phyloP scores from a whole-genome alignment of 1,284 basidiomycete genomes.

The Schizophyllum commune region DNA sequence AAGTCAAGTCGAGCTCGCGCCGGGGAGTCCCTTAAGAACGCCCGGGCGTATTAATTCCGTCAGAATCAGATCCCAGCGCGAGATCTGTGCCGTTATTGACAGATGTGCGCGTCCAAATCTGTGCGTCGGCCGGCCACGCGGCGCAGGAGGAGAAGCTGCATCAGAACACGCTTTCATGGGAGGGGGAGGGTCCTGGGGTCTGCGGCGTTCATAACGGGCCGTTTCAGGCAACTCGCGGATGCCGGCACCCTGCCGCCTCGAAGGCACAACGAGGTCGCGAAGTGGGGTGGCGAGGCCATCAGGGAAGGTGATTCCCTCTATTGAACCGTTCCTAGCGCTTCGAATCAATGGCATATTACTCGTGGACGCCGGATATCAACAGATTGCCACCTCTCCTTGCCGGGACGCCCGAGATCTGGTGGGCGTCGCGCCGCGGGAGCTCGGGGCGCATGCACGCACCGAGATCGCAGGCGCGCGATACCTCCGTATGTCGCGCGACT shows the following conservation, averaged over 20 bases:
- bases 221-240: background rate
- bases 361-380: background rate
- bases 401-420: background rate
- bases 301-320: background rate
- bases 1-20: background rate
- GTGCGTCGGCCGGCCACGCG: background rate
- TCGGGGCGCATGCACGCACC: background rate
- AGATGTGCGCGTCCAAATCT: background rate
- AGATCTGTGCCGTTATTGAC: background rate
- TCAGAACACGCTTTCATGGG: background rate
- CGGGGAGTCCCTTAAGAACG: background rate
- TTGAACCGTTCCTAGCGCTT: background rate
- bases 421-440: background rate
- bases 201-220: background rate
- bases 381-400: background rate
- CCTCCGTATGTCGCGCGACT: background rate
- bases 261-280: background rate
- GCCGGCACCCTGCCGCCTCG: background rate
- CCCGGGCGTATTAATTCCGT: background rate
- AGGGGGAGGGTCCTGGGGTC: background rate
- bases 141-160: background rate
- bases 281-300: background rate
- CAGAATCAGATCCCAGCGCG: background rate
- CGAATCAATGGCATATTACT: background rate
- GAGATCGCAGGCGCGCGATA: background rate